These are phyloP conservation scores for Cercospora berteroae DNA, from an alignment of 2,329 filamentous ascomycete genomes.

Conservation along the genomic window DNA sequence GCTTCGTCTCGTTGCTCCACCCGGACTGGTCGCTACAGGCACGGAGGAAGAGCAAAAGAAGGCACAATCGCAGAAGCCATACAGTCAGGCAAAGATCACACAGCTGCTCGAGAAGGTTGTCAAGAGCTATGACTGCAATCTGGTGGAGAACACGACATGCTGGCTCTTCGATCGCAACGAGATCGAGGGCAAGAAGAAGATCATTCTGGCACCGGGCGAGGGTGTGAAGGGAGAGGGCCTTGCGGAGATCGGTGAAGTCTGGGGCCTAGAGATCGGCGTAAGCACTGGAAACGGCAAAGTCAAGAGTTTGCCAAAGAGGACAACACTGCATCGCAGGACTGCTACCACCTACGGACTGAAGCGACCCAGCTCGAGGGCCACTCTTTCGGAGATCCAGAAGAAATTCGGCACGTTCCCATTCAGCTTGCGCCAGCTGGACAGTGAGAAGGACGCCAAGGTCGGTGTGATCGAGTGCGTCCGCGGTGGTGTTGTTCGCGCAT, in stretches of 20 bases:
- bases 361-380: conserved; percentile 87
- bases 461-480: conserved; percentile 96
- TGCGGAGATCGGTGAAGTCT: conserved; percentile 87
- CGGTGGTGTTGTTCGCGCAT: conserved; percentile 87
- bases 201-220: conserved; percentile 83
- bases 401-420: conserved; percentile 98
- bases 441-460: conserved; percentile 92
- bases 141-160: conserved; percentile 97
- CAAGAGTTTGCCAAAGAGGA: conserved; percentile 82
- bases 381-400: conserved; percentile 91
- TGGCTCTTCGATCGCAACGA: conserved; percentile 97
- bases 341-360: conserved; percentile 89
- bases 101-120: conserved; percentile 85
- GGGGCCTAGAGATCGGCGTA: conserved; percentile 95
- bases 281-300: conserved; percentile 90
- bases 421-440: conserved; percentile 92
- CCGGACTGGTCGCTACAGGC: conserved; percentile 77
- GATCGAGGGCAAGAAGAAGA: conserved; percentile 98
- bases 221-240: conserved; percentile 86
- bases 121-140: conserved; percentile 84
- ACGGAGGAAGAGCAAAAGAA: conserved; percentile 96
- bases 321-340: conserved; percentile 91
- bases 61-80: conserved; percentile 73
- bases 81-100: conserved; percentile 83
- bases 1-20: conserved; percentile 83